phyloP scores from a whole-genome alignment of 1,284 basidiomycete genomes.

The Trichosporon sp. region DNA sequence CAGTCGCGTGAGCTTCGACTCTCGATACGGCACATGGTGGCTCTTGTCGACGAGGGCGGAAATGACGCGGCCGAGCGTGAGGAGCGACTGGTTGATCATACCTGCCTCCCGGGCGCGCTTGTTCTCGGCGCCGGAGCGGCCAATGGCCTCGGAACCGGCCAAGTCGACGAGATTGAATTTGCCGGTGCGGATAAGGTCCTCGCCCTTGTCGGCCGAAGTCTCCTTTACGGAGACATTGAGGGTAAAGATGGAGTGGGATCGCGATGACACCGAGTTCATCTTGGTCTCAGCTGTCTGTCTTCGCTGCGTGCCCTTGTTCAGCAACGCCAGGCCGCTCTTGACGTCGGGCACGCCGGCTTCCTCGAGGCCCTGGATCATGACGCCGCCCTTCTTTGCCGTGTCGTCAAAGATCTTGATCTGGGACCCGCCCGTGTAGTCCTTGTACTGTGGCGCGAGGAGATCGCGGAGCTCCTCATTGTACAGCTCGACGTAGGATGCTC shows the following conservation, averaged over 20 bases:
- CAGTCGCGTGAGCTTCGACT: constrained; percentile 88
- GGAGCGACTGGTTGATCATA: constrained; percentile 97
- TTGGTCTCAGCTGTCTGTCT: constrained; percentile 95
- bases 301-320: constrained; percentile 85
- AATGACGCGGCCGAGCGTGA: constrained; percentile 95
- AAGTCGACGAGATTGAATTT: constrained; percentile 97
- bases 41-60: constrained; percentile 93
- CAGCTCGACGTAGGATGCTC: constrained; percentile 93
- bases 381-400: constrained; percentile 66
- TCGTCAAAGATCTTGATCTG: constrained; percentile 91
- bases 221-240: constrained; percentile 94
- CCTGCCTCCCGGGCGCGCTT: constrained; percentile 94
- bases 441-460: constrained; percentile 75
- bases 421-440: constrained; percentile 59
- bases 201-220: constrained; percentile 61
- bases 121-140: constrained; percentile 91
- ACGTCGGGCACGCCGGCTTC: constrained; percentile 83
- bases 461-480: constrained; percentile 99
- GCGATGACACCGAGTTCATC: constrained; percentile 93
- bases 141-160: constrained; percentile 97
- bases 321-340: constrained; percentile 78
- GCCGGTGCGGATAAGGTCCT: constrained; percentile 88
- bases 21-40: constrained; percentile 88
- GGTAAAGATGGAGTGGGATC: constrained; percentile 98
- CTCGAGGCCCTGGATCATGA: constrained; percentile 92